Conservation (phyloP, 2,329 filamentous ascomycete species). For the Talaromyces albobiverticillius region DNA sequence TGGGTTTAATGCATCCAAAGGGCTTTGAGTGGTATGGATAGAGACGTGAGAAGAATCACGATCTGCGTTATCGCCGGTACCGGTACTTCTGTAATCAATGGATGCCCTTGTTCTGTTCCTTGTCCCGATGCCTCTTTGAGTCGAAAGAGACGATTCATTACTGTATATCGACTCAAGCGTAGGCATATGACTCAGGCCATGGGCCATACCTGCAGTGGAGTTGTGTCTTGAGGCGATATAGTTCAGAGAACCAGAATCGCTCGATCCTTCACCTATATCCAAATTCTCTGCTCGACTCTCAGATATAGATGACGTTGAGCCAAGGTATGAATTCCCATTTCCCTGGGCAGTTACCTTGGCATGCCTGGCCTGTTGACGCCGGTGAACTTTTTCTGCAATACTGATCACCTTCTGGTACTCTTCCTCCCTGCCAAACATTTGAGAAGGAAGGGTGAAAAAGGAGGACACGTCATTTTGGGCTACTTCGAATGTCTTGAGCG, state of each 20-base stretch:
- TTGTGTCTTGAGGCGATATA: conserved; percentile 34
- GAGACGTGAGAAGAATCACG: conserved; percentile 35
- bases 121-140: conserved; percentile 25
- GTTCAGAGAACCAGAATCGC: conserved; percentile 50
- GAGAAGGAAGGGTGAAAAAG: conserved; percentile 80
- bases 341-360: conserved; percentile 30
- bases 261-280: conserved; percentile 53
- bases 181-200: conserved; percentile 27
- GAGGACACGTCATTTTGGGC: conserved; percentile 86
- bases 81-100: conserved; percentile 34
- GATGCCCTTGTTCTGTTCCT: conserved; percentile 32
- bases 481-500: conserved; percentile 70
- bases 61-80: conserved; percentile 32
- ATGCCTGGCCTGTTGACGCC: conserved; percentile 52
- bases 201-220: conserved; percentile 32
- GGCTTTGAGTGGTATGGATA: conserved; percentile 22
- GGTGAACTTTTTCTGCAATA: conserved; percentile 74
- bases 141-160: conserved; percentile 33
- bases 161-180: conserved; percentile 35
- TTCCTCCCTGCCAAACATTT: conserved; percentile 74
- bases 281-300: conserved; percentile 48
- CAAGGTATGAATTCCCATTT: conserved; percentile 43
- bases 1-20: conserved; percentile 29
- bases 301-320: conserved; percentile 53
- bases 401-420: conserved; percentile 69